Base-by-base conservation (phyloP, 768 basidiomycete genomes). In the Leccinum disarticulatum region DNA sequence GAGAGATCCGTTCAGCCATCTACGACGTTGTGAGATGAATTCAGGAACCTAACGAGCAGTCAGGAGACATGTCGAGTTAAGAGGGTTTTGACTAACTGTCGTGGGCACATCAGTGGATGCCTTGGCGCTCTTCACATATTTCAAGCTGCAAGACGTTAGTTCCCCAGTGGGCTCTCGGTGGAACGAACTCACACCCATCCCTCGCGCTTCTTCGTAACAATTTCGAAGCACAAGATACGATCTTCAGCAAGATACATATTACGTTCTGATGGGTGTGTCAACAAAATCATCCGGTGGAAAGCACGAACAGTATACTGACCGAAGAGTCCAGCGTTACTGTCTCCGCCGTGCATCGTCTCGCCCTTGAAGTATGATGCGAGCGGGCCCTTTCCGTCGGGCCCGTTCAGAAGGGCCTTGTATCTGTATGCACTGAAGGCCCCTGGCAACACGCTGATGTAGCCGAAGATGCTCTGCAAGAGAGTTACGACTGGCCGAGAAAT, bases 21-120 rank as follows among this genome's bases (percentile, higher is more conserved):
- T 83, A 67, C 93, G 87, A 70, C 93, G 88, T 70, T 98, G 95
- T 3, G 91, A 93, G 64, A 96, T 97, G 76, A 96, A 96, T 71
- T 97, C 95, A 14, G 95, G 86, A 54, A 96, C 84, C 82, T 86
- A 33, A 11, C 3, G 3, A 51, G 55, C 4, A 13, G 33, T 64
- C 51, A 61, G 56, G 51, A 31, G 8, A 50, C 25, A 35, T 14
- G 27, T 43, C 1, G 6, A 25, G 30, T 11, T 15, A 2, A 51
- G 57, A 6, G n/a, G 3, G 25, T 55, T 36, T 48, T 49, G 19
- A 69, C 78, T 58, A 52, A 86, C 87, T 19, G 86, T 81, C 38
- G 93, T 89, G 33, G 95, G 95, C 4, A 96, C 95, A 76, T 98
- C 95, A n/a, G 95, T 98, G 47, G 94, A 83, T 0, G 94, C 95